phyloP scores from a whole-genome alignment of 108 stramenopile species.

The Craspedostauros australis region DNA sequence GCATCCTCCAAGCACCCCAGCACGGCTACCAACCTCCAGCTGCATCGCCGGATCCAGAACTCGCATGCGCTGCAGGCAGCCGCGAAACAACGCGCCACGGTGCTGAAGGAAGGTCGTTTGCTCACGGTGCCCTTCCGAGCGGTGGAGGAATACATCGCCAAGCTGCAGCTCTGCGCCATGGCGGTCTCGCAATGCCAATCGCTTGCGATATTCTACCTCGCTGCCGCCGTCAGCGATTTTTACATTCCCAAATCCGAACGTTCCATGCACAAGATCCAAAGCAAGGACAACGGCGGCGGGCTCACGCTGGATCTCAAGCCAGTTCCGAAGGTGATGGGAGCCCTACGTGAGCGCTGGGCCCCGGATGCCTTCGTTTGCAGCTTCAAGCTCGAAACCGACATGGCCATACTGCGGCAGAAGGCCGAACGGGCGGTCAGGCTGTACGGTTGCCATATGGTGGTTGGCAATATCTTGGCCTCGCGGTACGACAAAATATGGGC shows the following conservation, averaged over 20 bases:
- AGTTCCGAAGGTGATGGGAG: slow-evolving; percentile 91
- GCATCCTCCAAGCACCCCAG: slow-evolving; percentile 2
- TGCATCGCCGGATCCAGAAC: slow-evolving; percentile 53
- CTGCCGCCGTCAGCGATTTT: slow-evolving; percentile 97
- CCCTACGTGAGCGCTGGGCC: slow-evolving; percentile 73
- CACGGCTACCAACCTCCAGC: slow-evolving; percentile 10
- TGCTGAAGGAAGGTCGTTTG: slow-evolving; percentile 48
- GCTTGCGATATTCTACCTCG: slow-evolving; percentile 75
- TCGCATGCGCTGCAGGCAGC: slow-evolving; percentile 44
- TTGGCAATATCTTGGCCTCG: slow-evolving; percentile 89
- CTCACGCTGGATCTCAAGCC: slow-evolving; percentile 63
- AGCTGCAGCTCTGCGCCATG: slow-evolving; percentile 52
- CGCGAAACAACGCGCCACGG: slow-evolving; percentile 35
- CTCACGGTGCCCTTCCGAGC: slow-evolving; percentile 73
- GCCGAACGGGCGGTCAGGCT: slow-evolving; percentile 75
- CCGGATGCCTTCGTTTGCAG: slow-evolving; percentile 90
- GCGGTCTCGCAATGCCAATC: slow-evolving; percentile 46
- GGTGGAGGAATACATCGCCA: slow-evolving; percentile 82
- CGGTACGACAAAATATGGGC: slow-evolving; percentile 81
- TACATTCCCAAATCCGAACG: slow-evolving; percentile 80
- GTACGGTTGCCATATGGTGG: slow-evolving; percentile 92
- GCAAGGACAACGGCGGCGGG: slow-evolving; percentile 18
- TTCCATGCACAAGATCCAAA: slow-evolving; percentile 94
- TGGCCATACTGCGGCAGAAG: slow-evolving; percentile 74
- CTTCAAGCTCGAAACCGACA: slow-evolving; percentile 98